phyloP scores from a whole-genome alignment of 1,139 yeast species.

The Yamadazyma membranifaciens region DNA sequence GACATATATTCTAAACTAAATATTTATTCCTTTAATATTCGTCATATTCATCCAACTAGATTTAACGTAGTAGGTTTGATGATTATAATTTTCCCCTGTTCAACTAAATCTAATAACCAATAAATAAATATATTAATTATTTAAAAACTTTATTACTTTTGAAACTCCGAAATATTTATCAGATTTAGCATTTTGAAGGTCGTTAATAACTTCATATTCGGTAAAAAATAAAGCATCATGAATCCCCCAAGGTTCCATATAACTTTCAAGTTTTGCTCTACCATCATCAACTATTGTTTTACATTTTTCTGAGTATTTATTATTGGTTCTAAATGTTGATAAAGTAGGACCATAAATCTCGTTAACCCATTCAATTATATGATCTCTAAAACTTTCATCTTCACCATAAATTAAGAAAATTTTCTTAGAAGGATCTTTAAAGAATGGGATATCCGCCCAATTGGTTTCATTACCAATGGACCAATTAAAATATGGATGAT shows the following conservation, averaged over 20 bases:
- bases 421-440: constrained; percentile 19
- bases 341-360: constrained; percentile 30
- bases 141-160: constrained; percentile 21
- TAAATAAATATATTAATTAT: background rate
- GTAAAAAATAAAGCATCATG: constrained; percentile 39
- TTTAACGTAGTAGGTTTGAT: too few relatives aligned
- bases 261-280: constrained; percentile 19
- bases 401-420: constrained; percentile 39
- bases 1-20: too few relatives aligned
- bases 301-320: constrained; percentile 18
- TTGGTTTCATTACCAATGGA: constrained; percentile 20
- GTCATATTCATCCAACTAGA: too few relatives aligned
- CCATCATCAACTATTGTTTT: constrained; percentile 13
- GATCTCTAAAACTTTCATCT: constrained; percentile 46
- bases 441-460: constrained; percentile 37
- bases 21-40: too few relatives aligned
- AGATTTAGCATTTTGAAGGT: constrained; percentile 15
- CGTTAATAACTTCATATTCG: constrained; percentile 26
- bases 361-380: constrained; percentile 35
- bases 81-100: too few relatives aligned
- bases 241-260: constrained; percentile 45
- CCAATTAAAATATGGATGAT: constrained; percentile 16
- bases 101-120: too few relatives aligned
- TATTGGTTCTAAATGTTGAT: constrained; percentile 26
- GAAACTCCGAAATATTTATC: constrained; percentile 28